Conservation (phyloP, 1,284 basidiomycete species). For the Leccinum pseudoinsigne region DNA sequence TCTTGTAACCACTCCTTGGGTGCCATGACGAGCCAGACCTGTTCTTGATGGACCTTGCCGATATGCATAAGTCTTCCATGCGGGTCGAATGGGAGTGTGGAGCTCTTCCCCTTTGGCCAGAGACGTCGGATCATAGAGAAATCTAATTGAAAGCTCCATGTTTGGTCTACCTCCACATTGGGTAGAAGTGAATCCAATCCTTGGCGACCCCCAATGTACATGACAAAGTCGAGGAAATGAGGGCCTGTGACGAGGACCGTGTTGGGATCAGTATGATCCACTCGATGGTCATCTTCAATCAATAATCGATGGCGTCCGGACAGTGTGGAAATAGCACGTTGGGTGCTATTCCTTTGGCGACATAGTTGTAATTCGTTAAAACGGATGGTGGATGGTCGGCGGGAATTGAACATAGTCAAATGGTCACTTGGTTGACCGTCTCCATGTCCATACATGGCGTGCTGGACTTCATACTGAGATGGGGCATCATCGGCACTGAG, state of each 20-base stretch:
- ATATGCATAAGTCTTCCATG: background rate
- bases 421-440: background rate
- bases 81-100: background rate
- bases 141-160: background rate
- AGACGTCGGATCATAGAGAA: background rate
- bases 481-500: background rate
- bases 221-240: background rate
- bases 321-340: background rate
- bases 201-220: background rate
- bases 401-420: background rate
- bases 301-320: background rate
- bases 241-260: background rate
- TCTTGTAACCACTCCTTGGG: background rate
- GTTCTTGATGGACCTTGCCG: background rate
- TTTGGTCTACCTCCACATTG: background rate
- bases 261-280: background rate
- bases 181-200: background rate
- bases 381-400: background rate
- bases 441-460: background rate
- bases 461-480: background rate
- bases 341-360: background rate
- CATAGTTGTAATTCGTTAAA: background rate
- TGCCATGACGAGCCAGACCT: background rate
- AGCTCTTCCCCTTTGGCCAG: background rate
- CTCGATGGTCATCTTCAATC: background rate